Evolutionary conservation across 1,139 yeast species (phyloP), one percentile per base, ranked within the genome.

Genomic region (Candida albicans): DNA sequence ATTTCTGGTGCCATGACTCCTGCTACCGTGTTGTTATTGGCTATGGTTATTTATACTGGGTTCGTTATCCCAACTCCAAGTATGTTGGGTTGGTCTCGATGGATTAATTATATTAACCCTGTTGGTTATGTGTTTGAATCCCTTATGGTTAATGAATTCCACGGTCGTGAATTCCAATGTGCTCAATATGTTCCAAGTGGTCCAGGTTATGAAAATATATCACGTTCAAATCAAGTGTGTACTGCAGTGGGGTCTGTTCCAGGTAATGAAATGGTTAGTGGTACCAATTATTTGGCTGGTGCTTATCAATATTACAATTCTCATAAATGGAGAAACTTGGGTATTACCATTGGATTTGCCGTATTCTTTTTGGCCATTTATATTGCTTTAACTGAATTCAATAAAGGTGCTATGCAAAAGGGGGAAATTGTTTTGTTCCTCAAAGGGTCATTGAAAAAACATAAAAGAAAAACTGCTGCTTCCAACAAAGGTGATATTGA

Each of bases 291-390:
- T 59, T 51, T 88, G 39, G 55, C 52, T 4, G 49, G 53, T n/a
- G 59, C 82, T 2, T 82, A 65, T 58, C 52, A 59, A 11, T 88
- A 85, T 63, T 57, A 61, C 36, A 73, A 77, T 52, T 47, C 67
- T 8, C 91, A 89, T 61, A 78, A 79, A 59, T 89, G 96, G 96
- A 81, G 96, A 68, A 84, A 89, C 57, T 79, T 81, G 50, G 96
- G 96, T 61, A 83, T 89, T 53, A 66, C 76, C 34, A 45, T 82
- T 48, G 88, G 73, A 0, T 87, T 77, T 56, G 64, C 68, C 30
- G 42, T 81, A 22, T 76, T 83, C 62, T 84, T 85, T 62, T 66
- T 84, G 42, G 54, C 53, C 38, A 34, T 79, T 18, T 84, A 85
- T 58, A 63, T 87, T 55, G 38, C 70, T 6, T 72, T 82, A 48